Evolutionary conservation across 2,329 filamentous ascomycete species (phyloP), one percentile per base, ranked within the genome.

Genomic region (Fusarium begoniae): DNA sequence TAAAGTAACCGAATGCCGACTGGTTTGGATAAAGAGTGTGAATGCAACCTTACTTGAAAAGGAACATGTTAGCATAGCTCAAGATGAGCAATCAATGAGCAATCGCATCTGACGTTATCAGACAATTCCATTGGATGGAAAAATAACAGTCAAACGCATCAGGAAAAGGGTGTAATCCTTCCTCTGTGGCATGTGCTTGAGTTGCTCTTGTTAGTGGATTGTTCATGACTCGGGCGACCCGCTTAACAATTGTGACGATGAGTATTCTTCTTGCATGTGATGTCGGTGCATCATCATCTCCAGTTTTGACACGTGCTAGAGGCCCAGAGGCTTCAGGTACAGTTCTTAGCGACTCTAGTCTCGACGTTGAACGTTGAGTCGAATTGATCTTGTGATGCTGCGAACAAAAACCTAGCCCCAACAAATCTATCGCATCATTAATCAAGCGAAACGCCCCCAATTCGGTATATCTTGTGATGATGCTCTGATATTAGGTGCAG

Each of bases 231-330:
- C 72, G 48, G 50, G 72, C 32, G 69, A 35, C 53, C 57, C 61
- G 72, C 51, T 61, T 75, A 75, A 62, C 72, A 75, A 38, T 30
- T 8, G 55, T 66, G 57, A 75, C 72, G 30, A 58, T 43, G 28
- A 40, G 44, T 44, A 50, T 63, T 35, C 53, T 28, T 59, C 61
- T 74, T 69, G 73, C 76, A 78, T 78, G 76, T 78, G 76, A 78
- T 70, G 67, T 65, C 30, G 57, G 51, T 65, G 55, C 67, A 70
- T 70, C 64, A 69, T 65, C 74, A 69, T 75, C 66, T 62, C 74
- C 72, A 64, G 73, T 60, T 77, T 67, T 78, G 77, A 78, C 77
- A 78, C 76, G 77, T 78, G 77, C 77, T 78, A 68, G 69, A 54
- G 41, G 63, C 48, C 28, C 48, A 24, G 17, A 35, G 64, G 59